Base-by-base conservation (phyloP, 2,329 filamentous ascomycete species). In the Colletotrichum musae region DNA sequence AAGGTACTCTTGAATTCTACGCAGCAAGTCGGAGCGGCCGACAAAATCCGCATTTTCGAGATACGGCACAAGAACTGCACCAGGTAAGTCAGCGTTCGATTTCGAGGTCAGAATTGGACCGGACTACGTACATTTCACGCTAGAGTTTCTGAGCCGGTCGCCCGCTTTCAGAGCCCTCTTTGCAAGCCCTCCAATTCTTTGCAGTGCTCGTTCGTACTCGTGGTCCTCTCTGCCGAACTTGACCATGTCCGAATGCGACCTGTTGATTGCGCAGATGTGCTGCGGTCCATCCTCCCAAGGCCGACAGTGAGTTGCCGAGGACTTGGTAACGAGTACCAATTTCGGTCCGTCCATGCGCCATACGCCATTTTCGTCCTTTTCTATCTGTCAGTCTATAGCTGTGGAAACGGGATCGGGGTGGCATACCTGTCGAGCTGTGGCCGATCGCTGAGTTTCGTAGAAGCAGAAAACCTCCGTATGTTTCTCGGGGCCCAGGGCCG, bases 401-500 rank as follows among this genome's bases (percentile, higher is more conserved):
- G 21, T 54, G 16, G 47, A 32, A 16, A 12, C 21, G 32, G 7
- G n/a, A 28, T 41, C 41, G 6, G 51, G 50, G 21, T 21, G 21
- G 3, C 21, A 53, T 69, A 71, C 73, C 58, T 69, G 28, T 54
- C 64, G 54, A 70, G 75, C 74, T 16, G 75, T 76, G 12, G 70
- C 74, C 24, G 75, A 77, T 48, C 64, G 21, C 13, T 64, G 18
- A 2, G 75, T 77, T 62, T 77, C 74, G 52, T 75, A 76, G 59
- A 75, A 77, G 58, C 72, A 76, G 32, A 74, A 51, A 13, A 76
- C 48, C 62, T 75, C 70, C 13, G 66, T 71, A 2, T 70, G 52
- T 6, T 65, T 69, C 50, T 72, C 45, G 13, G 12, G 26, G 2
- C 70, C 70, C 12, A 75, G 43, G 9, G 70, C 64, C 12, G 24